These are phyloP conservation scores for Suillus luteus DNA, from an alignment of 768 basidiomycete species.

Conservation along the genomic window DNA sequence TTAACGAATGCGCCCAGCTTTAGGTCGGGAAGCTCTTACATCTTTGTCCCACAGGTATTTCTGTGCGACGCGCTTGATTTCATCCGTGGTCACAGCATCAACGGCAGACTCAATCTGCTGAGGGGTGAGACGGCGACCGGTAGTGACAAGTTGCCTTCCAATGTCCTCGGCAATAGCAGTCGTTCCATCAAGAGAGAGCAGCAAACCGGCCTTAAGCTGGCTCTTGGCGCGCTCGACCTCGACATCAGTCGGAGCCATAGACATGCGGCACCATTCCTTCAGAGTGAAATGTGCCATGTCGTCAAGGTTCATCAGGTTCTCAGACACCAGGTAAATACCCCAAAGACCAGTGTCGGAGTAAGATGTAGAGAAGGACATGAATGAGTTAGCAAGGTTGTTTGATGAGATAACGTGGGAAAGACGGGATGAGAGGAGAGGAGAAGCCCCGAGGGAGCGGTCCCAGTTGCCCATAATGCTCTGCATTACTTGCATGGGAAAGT, in stretches of 20 bases:
- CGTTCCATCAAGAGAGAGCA: conserved; percentile 92
- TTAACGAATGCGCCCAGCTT: conserved; percentile 11
- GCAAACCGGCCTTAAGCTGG: conserved; percentile 92
- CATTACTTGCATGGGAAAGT: conserved; percentile 99
- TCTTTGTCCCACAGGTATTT: conserved; percentile 98
- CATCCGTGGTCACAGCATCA: conserved; percentile 83
- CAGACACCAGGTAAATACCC: conserved; percentile 97
- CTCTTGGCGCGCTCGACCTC: conserved; percentile 98
- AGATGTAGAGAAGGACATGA: conserved; percentile 98
- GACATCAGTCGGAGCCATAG: conserved; percentile 74
- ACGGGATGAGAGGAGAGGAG: conserved; percentile 85
- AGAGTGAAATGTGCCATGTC: conserved; percentile 94
- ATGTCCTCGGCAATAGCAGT: conserved; percentile 98
- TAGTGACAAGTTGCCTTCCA: conserved; percentile 96
- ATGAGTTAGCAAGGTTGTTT: conserved; percentile 97
- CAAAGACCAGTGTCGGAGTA: conserved; percentile 99
- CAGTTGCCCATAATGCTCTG: conserved; percentile 98
- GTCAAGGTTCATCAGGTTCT: conserved; percentile 93
- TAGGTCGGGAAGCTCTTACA: conserved; percentile 45
- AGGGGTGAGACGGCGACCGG: conserved; percentile 86
- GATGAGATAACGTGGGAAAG: conserved; percentile 88
- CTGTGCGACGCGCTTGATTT: conserved; percentile 93
- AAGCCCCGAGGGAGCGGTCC: conserved; percentile 94
- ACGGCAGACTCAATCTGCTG: conserved; percentile 92
- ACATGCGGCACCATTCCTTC: conserved; percentile 95